Evolutionary conservation across 2,329 filamentous ascomycete species (phyloP).

Genomic region (Venturia effusa): DNA sequence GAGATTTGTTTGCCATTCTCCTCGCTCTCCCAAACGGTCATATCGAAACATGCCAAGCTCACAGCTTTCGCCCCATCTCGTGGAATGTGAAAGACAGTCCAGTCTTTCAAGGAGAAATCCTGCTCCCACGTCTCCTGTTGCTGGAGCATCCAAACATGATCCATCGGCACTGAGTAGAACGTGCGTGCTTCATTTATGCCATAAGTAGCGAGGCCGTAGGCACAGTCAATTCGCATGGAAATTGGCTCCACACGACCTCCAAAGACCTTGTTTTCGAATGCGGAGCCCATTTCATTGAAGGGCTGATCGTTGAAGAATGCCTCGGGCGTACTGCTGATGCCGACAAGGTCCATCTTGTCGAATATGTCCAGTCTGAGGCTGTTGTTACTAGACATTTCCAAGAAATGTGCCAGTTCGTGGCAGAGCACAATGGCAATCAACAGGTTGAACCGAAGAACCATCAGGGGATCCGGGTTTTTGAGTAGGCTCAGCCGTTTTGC

Average conservation of each 20-base stretch:
- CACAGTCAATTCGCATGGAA: slow-evolving; percentile 27
- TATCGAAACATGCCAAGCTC: slow-evolving; percentile 27
- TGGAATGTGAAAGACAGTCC: slow-evolving; percentile 25
- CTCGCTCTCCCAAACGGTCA: slow-evolving; percentile 31
- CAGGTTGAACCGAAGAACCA: slow-evolving; percentile 30
- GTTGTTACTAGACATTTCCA: slow-evolving; percentile 27
- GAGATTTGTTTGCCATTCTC: slow-evolving; percentile 25
- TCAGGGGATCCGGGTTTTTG: slow-evolving; percentile 27
- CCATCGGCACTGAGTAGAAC: slow-evolving; percentile 28
- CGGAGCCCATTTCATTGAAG: slow-evolving; percentile 29
- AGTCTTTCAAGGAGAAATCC: slow-evolving; percentile 17
- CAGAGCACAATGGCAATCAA: slow-evolving; percentile 27
- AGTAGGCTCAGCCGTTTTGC: slow-evolving; percentile 27
- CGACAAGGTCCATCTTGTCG: slow-evolving; percentile 2
- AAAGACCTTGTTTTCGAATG: slow-evolving; percentile 28
- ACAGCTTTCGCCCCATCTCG: slow-evolving; percentile 25
- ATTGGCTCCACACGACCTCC: slow-evolving; percentile 28
- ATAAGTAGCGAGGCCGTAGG: slow-evolving; percentile 25
- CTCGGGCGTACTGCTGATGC: slow-evolving; percentile 20
- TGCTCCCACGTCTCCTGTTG: slow-evolving; percentile 28
- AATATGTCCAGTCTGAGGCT: slow-evolving; percentile 22
- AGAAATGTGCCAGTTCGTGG: slow-evolving; percentile 30
- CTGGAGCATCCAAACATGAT: slow-evolving; percentile 27
- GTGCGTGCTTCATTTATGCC: slow-evolving; percentile 23
- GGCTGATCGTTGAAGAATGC: slow-evolving; percentile 29